A percentile compares a stretch with the other conserved stretches of the same genome.
Evolutionary conservation across 495 filamentous ascomycete species (phyloP).

Genomic region (Annulohypoxylon bovei): DNA sequence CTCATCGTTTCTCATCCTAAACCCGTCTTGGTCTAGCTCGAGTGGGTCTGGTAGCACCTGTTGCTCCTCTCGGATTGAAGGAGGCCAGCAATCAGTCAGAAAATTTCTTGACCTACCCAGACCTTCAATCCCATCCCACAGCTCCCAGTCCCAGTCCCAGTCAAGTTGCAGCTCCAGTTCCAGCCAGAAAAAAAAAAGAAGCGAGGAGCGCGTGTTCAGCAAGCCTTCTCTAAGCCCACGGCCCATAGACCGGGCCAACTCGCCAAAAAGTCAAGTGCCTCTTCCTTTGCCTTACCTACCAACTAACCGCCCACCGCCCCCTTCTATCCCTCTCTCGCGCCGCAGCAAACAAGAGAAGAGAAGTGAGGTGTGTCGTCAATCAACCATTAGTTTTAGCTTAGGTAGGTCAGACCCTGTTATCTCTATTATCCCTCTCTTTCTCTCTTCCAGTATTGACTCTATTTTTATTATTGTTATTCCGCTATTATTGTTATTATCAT

Average conservation of each 20-base stretch:
- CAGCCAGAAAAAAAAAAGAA: no score
- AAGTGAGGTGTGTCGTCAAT: slow-evolving; percentile 29
- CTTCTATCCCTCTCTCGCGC: slow-evolving; percentile 21
- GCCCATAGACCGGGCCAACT: slow-evolving; percentile 27
- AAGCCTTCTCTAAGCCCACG: not conserved
- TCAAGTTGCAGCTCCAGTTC: slow-evolving; percentile 3
- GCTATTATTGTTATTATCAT: not conserved
- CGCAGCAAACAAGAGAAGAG: slow-evolving; percentile 29
- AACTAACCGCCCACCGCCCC: slow-evolving; percentile 21
- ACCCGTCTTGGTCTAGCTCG: slow-evolving; percentile 25
- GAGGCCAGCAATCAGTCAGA: slow-evolving; percentile 24
- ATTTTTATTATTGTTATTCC: not conserved
- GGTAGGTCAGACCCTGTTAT: slow-evolving; percentile 40
- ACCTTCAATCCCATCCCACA: slow-evolving; percentile 33
- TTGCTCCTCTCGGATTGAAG: slow-evolving; percentile 34
- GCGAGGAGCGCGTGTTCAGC: no score
- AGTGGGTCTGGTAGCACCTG: slow-evolving; percentile 32
- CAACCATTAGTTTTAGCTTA: slow-evolving; percentile 34
- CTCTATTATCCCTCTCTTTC: slow-evolving; percentile 1
- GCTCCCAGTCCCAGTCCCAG: not conserved
- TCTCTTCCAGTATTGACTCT: not conserved
- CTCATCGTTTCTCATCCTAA: slow-evolving; percentile 26
- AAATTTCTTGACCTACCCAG: slow-evolving; percentile 41
- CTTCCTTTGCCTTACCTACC: slow-evolving; percentile 16
- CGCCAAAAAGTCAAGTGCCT: slow-evolving; percentile 40